Base-by-base conservation (phyloP, 2,329 filamentous ascomycete genomes). In the Colletotrichum abscissum region DNA sequence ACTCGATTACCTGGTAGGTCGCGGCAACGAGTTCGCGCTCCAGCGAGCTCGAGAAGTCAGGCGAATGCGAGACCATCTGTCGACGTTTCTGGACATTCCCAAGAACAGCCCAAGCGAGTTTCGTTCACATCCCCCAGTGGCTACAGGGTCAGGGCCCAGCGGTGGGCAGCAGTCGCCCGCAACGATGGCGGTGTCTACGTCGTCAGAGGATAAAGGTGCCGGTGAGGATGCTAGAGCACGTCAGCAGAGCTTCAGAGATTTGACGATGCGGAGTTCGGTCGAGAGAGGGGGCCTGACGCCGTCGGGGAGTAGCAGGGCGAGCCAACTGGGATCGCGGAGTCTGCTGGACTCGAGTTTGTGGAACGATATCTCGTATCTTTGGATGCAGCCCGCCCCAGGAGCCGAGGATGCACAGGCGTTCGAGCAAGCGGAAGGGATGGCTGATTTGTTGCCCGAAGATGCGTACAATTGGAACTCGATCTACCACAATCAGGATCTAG, bases 1-100 rank as follows among this genome's bases (percentile, higher is more conserved):
- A 12, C 69, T 80, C n/a, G 78, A 80, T 38, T 76, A 80, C 24
- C 75, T 80, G 0, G 78, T 75, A 11, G 78, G 77, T 2, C 70
- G 77, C 4, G 78, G 78, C 6, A 80, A 80, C 59, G 75, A 74
- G 0, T 79, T 79, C 52, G 78, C 78, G 1, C 33, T 69, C 5
- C 69, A 72, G 16, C 16, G 69, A 11, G 69, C 69, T 22, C 58
- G 42, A 14, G 69, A 72, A 16, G 69, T 69, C 12, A 52, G 69
- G 16, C 65, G 65, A 5, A 69, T 72, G 69, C 46, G 69, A 1
- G 65, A 72, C 33, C 69, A 63, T n/a, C 54, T 72, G 16, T 63
- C 69, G 3, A 59, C 58, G 8, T 69, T 69, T 8, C 16, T 69
- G 38, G 58, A 72, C 30, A 69, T 72, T 9, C 69, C 69, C 3